Evolutionary conservation across 306 rosid genomes (phyloP), one percentile per base, ranked within the genome.

Genomic region (Delonix regia): DNA sequence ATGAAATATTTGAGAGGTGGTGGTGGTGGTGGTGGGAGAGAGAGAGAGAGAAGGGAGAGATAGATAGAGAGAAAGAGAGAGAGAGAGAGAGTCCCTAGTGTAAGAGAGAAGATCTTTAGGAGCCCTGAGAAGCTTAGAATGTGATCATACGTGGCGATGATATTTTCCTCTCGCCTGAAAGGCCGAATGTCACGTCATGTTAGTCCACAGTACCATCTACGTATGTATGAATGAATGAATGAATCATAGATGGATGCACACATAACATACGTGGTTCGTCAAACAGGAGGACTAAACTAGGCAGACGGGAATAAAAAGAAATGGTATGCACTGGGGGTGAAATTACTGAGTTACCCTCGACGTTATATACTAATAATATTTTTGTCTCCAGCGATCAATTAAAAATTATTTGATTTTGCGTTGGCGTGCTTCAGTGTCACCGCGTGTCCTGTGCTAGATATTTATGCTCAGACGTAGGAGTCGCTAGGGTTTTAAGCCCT

Each of bases 101-200:
- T 15, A 11, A 39, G 25, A 30, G 77, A 80, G 90, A 71, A 87
- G 94, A 93, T 93, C 97, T 91, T 89, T 89, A 84, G 62, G 72
- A 85, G 88, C 82, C 59, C 83, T 67, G 78, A 69, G 78, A 82
- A 73, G 90, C 70, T 22, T 38, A 64, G 76, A 81, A 62, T 81
- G 78, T 44, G 38, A 76, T 85, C 72, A 39, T 86, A 89, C 98
- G 98, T 93, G 98, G 90, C 94, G 49, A 78, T 84, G 94, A 93
- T 93, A 93, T 89, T 93, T 93, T 91, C 89, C 93, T 67, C 91
- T 83, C 86, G 66, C 79, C 88, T 73, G 39, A 49, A 3, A 78
- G 77, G 67, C 66, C 71, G 12, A 7, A 22, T 68, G 83, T 62
- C 83, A 74, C 83, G 80, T 84, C 86, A 87, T 78, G 76, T 41